Percentiles rank a stretch among this genome's conserved stretches.
Conservation (phyloP, 768 basidiomycete genomes). For the Phanerochaete carnosa region DNA sequence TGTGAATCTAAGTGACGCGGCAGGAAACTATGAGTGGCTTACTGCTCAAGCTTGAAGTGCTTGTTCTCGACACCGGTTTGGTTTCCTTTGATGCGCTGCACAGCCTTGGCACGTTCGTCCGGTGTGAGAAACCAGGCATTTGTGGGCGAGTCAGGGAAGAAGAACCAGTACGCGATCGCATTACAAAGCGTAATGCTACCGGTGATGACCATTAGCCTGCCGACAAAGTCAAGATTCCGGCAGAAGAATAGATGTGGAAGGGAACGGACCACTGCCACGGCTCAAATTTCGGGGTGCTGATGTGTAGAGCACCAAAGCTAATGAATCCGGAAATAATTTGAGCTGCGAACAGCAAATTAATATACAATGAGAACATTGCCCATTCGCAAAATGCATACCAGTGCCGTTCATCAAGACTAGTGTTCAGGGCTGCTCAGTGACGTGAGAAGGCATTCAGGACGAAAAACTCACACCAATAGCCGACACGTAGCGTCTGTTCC, state of each 20-base stretch:
- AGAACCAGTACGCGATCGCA: conserved; percentile 56
- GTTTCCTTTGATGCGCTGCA: conserved; percentile 67
- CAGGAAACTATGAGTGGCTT: conserved; percentile 22
- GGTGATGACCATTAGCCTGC: conserved; percentile 69
- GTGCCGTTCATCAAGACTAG: conserved; percentile 75
- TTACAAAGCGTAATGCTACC: conserved; percentile 54
- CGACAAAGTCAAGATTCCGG: no score
- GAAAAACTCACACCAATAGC: conserved; percentile 66
- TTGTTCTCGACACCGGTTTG: conserved; percentile 85
- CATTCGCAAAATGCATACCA: conserved; percentile 32
- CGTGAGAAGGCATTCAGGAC: conserved; percentile 22
- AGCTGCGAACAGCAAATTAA: conserved; percentile 33
- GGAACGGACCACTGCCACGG: conserved; percentile 68
- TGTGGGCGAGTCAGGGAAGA: conserved; percentile 75
- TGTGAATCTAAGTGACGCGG: neutral
- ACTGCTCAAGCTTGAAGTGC: conserved; percentile 78
- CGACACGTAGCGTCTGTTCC: conserved; percentile 66
- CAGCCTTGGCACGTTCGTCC: conserved; percentile 59
- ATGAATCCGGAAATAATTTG: conserved; percentile 70
- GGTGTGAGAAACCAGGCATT: conserved; percentile 71
- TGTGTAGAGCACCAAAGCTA: conserved; percentile 65
- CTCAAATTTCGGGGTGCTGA: conserved; percentile 50
- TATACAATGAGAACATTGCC: neutral
- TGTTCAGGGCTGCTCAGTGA: conserved; percentile 40
- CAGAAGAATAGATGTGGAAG: neutral